phyloP scores from a whole-genome alignment of 1,139 yeast species.

The Taiozyma sp. region DNA sequence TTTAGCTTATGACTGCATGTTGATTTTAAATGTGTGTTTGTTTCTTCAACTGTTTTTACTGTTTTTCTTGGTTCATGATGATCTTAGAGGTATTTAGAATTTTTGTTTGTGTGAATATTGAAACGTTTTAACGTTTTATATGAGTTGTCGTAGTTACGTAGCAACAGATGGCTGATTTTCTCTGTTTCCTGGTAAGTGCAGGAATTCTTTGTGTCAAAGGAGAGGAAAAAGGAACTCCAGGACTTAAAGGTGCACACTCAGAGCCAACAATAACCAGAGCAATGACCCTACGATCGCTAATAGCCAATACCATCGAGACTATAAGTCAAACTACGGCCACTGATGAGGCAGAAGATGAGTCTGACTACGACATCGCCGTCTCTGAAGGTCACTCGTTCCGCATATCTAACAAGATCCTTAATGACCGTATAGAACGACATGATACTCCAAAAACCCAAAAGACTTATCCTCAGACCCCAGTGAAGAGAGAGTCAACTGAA shows the following conservation, averaged over 20 bases:
- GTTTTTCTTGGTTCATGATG: neutral
- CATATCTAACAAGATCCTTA: constrained; percentile 1
- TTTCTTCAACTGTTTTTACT: neutral
- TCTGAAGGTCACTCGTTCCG: neutral
- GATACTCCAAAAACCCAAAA: neutral
- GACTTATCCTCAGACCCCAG: neutral
- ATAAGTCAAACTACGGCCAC: neutral
- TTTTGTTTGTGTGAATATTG: neutral
- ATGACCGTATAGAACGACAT: neutral
- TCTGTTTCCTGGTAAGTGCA: neutral
- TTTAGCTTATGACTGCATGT: neutral
- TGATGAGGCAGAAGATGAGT: constrained; percentile 5
- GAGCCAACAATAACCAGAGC: neutral
- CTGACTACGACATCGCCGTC: constrained; percentile 11
- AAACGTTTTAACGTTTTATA: neutral
- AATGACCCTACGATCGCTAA: neutral
- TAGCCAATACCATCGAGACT: neutral
- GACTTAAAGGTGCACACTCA: neutral
- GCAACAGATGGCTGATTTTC: no score
- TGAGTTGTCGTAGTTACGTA: neutral
- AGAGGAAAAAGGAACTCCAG: neutral
- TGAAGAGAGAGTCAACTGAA: neutral
- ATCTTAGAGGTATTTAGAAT: neutral
- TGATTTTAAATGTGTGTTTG: neutral
- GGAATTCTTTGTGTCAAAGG: neutral